Conservation (phyloP, 1,284 basidiomycete species). For the Cystobasidium slooffiae region DNA sequence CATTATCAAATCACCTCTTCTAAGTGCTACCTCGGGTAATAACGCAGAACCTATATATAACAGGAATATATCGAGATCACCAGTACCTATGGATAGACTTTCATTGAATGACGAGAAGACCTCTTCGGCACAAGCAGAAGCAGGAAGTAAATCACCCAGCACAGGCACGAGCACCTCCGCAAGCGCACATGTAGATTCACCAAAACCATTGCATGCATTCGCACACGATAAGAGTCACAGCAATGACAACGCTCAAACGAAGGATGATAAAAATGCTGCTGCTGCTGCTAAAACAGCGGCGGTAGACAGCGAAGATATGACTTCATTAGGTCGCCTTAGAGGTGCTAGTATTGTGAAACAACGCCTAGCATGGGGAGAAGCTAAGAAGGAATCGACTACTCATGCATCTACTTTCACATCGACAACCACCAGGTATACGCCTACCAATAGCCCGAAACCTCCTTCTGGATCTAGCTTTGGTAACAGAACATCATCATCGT, state of each 20-base stretch:
- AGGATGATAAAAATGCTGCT: too few species aligned
- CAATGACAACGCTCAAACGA: not conserved
- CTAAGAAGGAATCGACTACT: not conserved
- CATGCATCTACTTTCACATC: not conserved
- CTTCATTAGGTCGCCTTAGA: conserved; percentile 35
- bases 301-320: conserved; percentile 6
- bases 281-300: not conserved
- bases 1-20: conserved; percentile 6
- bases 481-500: not conserved
- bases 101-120: not conserved
- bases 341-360: conserved; percentile 43
- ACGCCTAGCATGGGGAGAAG: conserved; percentile 44
- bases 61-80: conserved; percentile 5
- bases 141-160: not conserved
- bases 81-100: conserved; percentile 8
- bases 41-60: not conserved
- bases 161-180: not conserved
- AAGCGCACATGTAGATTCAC: not conserved
- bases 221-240: not conserved
- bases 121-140: not conserved
- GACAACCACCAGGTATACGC: not conserved
- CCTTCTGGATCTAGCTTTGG: not conserved
- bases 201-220: not conserved
- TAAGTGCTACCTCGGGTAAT: not conserved
- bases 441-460: conserved; percentile 23